Evolutionary conservation across 208 protist genomes (phyloP).

Genomic region (Crithidia acanthocephali): DNA sequence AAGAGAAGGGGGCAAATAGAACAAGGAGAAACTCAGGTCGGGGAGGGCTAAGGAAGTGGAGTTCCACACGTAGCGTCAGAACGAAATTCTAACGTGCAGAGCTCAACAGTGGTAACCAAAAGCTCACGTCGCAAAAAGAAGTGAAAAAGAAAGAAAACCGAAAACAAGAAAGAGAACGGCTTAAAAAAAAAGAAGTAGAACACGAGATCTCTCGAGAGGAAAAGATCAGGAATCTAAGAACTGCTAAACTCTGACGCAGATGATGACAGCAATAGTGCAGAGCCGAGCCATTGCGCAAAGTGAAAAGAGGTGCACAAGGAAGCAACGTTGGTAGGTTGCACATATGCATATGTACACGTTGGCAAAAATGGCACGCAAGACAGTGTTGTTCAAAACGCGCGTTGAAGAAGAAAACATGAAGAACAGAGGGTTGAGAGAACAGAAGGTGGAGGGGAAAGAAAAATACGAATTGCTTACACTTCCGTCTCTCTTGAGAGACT

Average conservation of each 20-base stretch:
- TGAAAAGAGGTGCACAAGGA: not conserved
- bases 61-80: slow-evolving; percentile 10
- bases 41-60: not conserved
- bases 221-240: slow-evolving; percentile 2
- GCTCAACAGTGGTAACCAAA: slow-evolving; percentile 8
- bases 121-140: not conserved
- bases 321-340: too few relatives aligned
- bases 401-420: too few relatives aligned
- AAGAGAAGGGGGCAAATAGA: not conserved
- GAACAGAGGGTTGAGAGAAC: too few relatives aligned
- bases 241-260: not conserved
- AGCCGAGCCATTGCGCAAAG: not conserved
- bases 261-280: not conserved
- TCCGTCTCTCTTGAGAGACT: too few relatives aligned
- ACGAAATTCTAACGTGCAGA: slow-evolving; percentile 10
- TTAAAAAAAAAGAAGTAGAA: not conserved
- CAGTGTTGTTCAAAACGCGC: too few relatives aligned
- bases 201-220: not conserved
- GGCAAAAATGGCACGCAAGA: too few relatives aligned
- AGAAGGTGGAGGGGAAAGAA: too few relatives aligned
- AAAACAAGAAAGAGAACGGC: not conserved
- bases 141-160: not conserved
- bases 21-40: not conserved
- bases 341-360: too few relatives aligned
- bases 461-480: too few relatives aligned